Evolutionary conservation across 495 filamentous ascomycete species (phyloP), one percentile per base, ranked within the genome.

Genomic region (Filosporella fistucella): DNA sequence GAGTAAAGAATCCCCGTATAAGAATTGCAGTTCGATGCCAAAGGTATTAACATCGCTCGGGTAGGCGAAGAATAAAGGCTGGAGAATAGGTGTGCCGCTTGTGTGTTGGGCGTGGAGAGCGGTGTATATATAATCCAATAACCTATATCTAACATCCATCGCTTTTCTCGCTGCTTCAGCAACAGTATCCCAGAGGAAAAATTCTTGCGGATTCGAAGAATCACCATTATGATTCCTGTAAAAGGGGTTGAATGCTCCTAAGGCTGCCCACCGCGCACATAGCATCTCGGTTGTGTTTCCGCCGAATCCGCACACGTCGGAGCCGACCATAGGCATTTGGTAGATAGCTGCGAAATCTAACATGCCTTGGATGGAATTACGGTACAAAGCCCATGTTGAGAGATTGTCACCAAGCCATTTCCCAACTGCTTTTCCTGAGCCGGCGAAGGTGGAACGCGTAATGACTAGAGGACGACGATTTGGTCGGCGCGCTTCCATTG

Each of bases 71-170:
- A 85, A 96, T 60, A 94, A 83, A 7, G 91, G 91, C 30, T 85
- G 75, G 45, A 96, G 68, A 58, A 97, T 88, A 14, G 91, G 91
- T 21, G 77, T 84, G 39, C 91, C 93, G 26, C 84, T 81, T 36
- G 78, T 69, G 53, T 82, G 80, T 13, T 91, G 88, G 55, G 89
- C 79, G 49, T 90, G 86, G 74, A 96, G 95, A 17, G 88, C 88
- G 10, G 91, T 96, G 60, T 97, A 97, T 89, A 91, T 96, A n/a
- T 86, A 80, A 8, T 91, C 91, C 18, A 97, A 75, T 36, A 97
- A 76, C 54, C 82, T 80, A 65, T 97, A 97, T 25, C 91, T 77
- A 58, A 81, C 83, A 33, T 80, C 76, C 61, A 91, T 88, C 42
- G 81, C 81, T 53, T 81, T 85, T 32, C 68, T 68, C 0, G 85